Conservation (phyloP, 2,329 filamentous ascomycete genomes). For the Karstenula rhodostoma region DNA sequence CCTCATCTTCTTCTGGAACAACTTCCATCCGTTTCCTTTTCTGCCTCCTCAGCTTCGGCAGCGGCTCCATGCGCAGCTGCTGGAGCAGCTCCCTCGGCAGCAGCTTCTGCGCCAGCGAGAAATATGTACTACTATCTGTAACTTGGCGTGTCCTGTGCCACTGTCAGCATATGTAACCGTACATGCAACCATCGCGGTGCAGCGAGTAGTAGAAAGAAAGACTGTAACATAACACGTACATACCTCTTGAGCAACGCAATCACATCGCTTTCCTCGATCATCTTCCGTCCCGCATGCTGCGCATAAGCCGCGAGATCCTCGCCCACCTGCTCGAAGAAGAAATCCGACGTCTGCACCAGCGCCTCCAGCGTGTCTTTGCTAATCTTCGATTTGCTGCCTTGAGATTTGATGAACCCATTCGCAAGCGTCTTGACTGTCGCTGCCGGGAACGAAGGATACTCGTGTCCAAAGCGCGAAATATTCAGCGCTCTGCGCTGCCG, state of each 20-base stretch:
- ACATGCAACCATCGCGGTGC: neutral
- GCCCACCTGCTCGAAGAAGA: conserved; percentile 89
- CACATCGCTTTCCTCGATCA: conserved; percentile 85
- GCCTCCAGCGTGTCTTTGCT: conserved; percentile 76
- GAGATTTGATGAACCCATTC: conserved; percentile 73
- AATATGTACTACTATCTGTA: conserved; percentile 74
- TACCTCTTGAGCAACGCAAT: conserved; percentile 84
- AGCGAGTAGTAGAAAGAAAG: conserved; percentile 15
- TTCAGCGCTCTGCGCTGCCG: conserved; percentile 61
- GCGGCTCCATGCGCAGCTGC: conserved; percentile 73
- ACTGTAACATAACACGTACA: conserved; percentile 39
- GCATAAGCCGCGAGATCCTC: conserved; percentile 83
- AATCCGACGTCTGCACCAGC: conserved; percentile 82
- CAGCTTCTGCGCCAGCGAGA: conserved; percentile 84
- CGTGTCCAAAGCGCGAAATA: conserved; percentile 74
- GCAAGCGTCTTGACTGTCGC: conserved; percentile 76
- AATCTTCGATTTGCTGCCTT: conserved; percentile 73
- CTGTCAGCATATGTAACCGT: conserved; percentile 39
- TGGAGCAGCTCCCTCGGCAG: conserved; percentile 84
- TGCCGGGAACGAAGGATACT: conserved; percentile 77
- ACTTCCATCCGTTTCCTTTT: conserved; percentile 54
- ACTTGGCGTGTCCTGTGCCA: conserved; percentile 65
- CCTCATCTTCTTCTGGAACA: conserved; percentile 55
- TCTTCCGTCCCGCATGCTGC: conserved; percentile 81
- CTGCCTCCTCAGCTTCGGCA: conserved; percentile 56